Conservation (phyloP, 1,139 yeast genomes). For the Debaryomyces fabryi region DNA sequence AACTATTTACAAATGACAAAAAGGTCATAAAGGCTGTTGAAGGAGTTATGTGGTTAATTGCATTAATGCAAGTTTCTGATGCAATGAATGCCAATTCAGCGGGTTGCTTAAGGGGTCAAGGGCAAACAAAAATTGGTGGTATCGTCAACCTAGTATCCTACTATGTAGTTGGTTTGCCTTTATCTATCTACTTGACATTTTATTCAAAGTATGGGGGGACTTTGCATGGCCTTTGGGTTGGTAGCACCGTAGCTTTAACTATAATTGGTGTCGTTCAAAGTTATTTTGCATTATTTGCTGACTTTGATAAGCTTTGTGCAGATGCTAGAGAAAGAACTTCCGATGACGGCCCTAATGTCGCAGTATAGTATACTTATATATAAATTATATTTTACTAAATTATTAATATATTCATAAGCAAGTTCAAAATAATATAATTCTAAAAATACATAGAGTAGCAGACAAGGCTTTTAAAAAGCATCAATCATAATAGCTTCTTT, state of each 20-base stretch:
- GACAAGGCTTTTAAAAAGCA: slow-evolving; percentile 30
- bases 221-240: slow-evolving; percentile 58
- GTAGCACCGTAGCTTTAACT: slow-evolving; percentile 51
- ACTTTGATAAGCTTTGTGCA: slow-evolving; percentile 41
- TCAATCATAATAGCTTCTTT: slow-evolving; percentile 44
- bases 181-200: slow-evolving; percentile 52
- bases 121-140: slow-evolving; percentile 61
- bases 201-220: slow-evolving; percentile 46
- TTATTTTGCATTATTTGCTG: slow-evolving; percentile 44
- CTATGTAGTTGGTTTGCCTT: slow-evolving; percentile 55
- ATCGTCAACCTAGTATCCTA: slow-evolving; percentile 55
- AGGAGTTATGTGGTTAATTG: slow-evolving; percentile 54
- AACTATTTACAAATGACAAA: slow-evolving; percentile 43
- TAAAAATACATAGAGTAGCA: neutral
- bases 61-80: slow-evolving; percentile 59
- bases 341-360: neutral
- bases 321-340: slow-evolving; percentile 45
- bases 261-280: slow-evolving; percentile 57
- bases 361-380: neutral
- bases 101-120: slow-evolving; percentile 63
- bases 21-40: slow-evolving; percentile 44
- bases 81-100: slow-evolving; percentile 62
- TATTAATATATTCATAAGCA: neutral
- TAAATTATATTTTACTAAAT: neutral
- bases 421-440: slow-evolving; percentile 1